Base-by-base conservation (phyloP, 305 asterid species). In the Stenogyne calaminthoides region DNA sequence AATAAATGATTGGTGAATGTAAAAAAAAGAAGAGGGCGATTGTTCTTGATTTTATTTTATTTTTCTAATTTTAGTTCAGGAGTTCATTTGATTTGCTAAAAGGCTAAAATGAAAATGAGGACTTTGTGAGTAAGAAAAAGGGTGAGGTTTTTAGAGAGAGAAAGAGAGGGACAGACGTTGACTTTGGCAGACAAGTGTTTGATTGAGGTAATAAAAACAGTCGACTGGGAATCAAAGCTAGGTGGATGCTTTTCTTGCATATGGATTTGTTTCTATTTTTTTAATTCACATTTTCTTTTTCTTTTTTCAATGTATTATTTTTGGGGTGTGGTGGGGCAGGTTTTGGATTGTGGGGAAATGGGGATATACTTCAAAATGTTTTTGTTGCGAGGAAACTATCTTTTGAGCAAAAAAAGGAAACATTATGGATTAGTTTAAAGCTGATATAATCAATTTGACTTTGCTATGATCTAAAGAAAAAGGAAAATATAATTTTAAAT, bases 151-250 rank as follows among this genome's bases (percentile, higher is more conserved):
- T 9, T 76, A 32, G 70, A 49, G 66, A 70, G 75, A 76, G 76
- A 73, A 77, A 47, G 74, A 73, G 69, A 69, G 73, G 64, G 78
- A 78, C 76, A 49, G 77, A 66, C 78, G 97, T 88, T 91, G 97
- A 91, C 97, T 85, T 77, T 56, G 67, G 65, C 6, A 6, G 32
- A 68, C 37, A 5, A 18, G 78, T 60, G 78, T 49, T 79, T 80
- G 87, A 85, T 85, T 79, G 87, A 74, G 86, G 62, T 82, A 82
- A 79, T 76, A 75, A 88, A 85, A 77, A 80, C 80, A 81, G 74
- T 70, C 71, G 83, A 83, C 81, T 72, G 70, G 77, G 84, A 74
- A 77, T 76, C 74, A 71, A 64, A 66, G 67, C 78, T 40, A 75
- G 82, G 73, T 72, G 80, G 73, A 62, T 73, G 74, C 67, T 73